Conservation (phyloP, 371 early-diverging fungal genomes). For the Saksenaea vasiformis region DNA sequence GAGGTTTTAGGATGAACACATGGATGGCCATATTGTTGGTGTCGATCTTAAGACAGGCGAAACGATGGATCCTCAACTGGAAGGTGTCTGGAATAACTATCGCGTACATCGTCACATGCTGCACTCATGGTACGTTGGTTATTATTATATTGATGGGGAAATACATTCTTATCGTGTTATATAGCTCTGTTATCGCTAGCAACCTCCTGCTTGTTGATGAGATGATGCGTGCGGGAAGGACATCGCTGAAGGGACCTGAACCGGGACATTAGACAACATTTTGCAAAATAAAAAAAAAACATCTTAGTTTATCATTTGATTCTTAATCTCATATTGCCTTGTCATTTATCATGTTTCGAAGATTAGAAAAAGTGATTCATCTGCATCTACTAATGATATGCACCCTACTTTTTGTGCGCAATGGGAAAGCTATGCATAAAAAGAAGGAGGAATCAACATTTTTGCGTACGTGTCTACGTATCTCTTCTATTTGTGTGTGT, state of each 20-base stretch:
- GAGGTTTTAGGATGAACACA: constrained; percentile 75
- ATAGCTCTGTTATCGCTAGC: constrained; percentile 91
- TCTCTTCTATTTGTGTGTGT: no score
- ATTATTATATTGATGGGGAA: constrained; percentile 18
- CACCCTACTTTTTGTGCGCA: not conserved
- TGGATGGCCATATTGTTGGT: constrained; percentile 90
- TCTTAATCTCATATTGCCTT: no score
- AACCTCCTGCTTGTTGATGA: constrained; percentile 99
- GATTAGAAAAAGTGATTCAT: not conserved
- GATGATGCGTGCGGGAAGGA: constrained; percentile 96
- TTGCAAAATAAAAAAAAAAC: not conserved
- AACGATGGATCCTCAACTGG: constrained; percentile 89
- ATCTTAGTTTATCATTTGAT: not conserved
- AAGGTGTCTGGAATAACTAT: constrained; percentile 99
- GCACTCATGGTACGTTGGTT: constrained; percentile 78
- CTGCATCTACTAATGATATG: not conserved
- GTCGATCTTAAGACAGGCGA: constrained; percentile 95
- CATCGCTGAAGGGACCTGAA: constrained; percentile 67
- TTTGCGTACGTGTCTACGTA: no score
- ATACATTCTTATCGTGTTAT: constrained; percentile 11
- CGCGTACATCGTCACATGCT: constrained; percentile 96
- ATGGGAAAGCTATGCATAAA: not conserved
- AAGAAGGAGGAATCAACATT: not conserved
- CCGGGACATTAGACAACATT: constrained; percentile 32
- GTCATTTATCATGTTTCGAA: not conserved